These are phyloP conservation scores for Phytophthora pinifolia DNA, from an alignment of 352 stramenopile species.

Conservation along the genomic window DNA sequence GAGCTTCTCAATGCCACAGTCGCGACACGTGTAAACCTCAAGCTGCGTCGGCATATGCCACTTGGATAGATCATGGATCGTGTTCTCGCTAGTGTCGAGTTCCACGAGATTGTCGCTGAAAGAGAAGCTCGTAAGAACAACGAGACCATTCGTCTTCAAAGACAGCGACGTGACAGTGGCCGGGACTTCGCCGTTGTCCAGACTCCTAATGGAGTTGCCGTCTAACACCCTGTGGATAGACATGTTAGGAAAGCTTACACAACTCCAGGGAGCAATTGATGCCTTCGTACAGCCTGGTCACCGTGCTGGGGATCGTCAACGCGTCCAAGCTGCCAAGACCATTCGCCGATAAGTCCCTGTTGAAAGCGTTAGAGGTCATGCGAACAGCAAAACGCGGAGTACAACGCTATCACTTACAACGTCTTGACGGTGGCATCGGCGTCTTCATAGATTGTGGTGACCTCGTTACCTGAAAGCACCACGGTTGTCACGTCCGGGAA, in stretches of 20 bases:
- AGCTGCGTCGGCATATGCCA: conserved; percentile 40
- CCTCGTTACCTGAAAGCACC: conserved; percentile 27
- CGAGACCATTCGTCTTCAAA: conserved; percentile 31
- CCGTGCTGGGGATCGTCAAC: conserved; percentile 27
- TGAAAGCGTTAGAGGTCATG: conserved; percentile 1
- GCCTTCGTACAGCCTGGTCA: conserved; percentile 25
- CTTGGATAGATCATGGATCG: conserved; percentile 27
- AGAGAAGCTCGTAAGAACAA: conserved; percentile 17
- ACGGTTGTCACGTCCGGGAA: conserved; percentile 32
- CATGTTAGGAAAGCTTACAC: conserved; percentile 2
- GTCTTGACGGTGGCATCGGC: conserved; percentile 26
- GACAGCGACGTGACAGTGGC: conserved; percentile 28
- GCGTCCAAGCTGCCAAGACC: conserved; percentile 28
- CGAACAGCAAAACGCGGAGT: conserved; percentile 9
- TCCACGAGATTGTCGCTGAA: conserved; percentile 25
- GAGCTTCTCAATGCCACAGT: conserved; percentile 31
- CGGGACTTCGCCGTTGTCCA: conserved; percentile 24
- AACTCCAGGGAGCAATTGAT: neutral
- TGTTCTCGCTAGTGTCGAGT: conserved; percentile 39
- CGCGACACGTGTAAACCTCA: conserved; percentile 26
- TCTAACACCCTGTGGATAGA: conserved; percentile 26
- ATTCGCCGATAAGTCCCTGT: conserved; percentile 33
- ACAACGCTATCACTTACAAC: conserved; percentile 19
- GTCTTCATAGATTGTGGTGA: conserved; percentile 36
- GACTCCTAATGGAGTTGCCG: conserved; percentile 20